Evolutionary conservation across 345 rosid species (phyloP), one percentile per base, ranked within the genome.

Genomic region (Heritiera fomes): DNA sequence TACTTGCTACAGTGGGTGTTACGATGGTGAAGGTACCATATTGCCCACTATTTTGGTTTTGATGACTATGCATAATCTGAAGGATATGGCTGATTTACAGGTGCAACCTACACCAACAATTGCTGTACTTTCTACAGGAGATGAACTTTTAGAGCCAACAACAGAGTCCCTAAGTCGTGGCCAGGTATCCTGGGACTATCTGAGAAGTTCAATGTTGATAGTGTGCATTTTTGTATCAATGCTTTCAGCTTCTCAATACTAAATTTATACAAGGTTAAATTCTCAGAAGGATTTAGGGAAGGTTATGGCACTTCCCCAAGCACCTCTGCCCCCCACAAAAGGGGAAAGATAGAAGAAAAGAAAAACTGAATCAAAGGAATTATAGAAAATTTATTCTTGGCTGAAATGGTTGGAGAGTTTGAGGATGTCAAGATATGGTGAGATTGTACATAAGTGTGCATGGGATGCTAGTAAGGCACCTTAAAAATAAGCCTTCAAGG

Each of bases 51-150:
- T 73, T 78, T 82, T 83, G 28, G 72, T 28, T 71, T 61, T 81
- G 32, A 18, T 79, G 47, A 71, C 45, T 81, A 41, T 75, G 53
- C 34, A 53, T 20, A 66, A 46, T 61, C 81, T 71, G 45, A 78
- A 28, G 46, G 47, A 53, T 73, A 71, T 43, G 69, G 71, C 61
- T 78, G 69, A 61, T 77, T 7, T 85, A 79, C 86, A 96, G 99
- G 92, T 94, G 70, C 92, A 89, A 83, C 90, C 92, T 62, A 81
- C 84, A 71, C 98, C 99, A 77, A 88, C 84, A 47, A 84, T 96
- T 81, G 98, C 92, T 66, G 88, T 96, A 81, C 98, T 96, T 84
- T 96, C 99, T 72, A 90, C 98, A 30, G 98, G 98, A 71, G 98
- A 96, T 53, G 98, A 96, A 86, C 94, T 96, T 83, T 97, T 91